Percentiles rank a stretch among this genome's conserved stretches.
Conservation (phyloP, 257 asterid species). For the Prunella vulgaris region DNA sequence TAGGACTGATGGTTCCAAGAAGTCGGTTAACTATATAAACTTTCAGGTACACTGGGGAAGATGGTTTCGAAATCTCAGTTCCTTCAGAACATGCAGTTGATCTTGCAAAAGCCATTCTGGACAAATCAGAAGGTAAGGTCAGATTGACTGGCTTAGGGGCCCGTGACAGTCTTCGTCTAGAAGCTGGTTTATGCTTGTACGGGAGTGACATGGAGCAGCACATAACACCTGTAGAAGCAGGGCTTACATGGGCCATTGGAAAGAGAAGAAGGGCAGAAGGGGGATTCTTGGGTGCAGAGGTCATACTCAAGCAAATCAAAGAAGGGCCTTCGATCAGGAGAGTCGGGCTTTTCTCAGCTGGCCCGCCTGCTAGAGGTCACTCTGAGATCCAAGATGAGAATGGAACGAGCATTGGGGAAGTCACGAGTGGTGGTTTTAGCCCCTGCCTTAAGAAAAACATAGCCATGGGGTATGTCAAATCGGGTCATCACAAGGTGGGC, state of each 20-base stretch:
- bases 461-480: slow-evolving; percentile 94
- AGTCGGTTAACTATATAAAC: slow-evolving; percentile 16
- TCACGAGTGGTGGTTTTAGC: slow-evolving; percentile 97
- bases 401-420: slow-evolving; percentile 79
- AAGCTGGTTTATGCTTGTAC: slow-evolving; percentile 89
- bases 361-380: slow-evolving; percentile 95
- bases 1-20: not conserved
- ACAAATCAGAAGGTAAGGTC: slow-evolving; percentile 85
- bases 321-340: slow-evolving; percentile 79
- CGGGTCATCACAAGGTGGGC: slow-evolving; percentile 79
- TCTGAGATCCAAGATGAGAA: slow-evolving; percentile 82
- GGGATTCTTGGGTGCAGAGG: slow-evolving; percentile 92
- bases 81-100: slow-evolving; percentile 88
- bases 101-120: slow-evolving; percentile 88
- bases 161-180: slow-evolving; percentile 96
- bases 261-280: slow-evolving; percentile 97
- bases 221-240: slow-evolving; percentile 91
- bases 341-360: slow-evolving; percentile 75
- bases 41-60: slow-evolving; percentile 95
- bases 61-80: slow-evolving; percentile 95
- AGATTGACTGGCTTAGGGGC: slow-evolving; percentile 89
- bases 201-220: slow-evolving; percentile 99
- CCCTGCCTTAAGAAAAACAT: slow-evolving; percentile 96
- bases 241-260: slow-evolving; percentile 96
- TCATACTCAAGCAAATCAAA: slow-evolving; percentile 75